Base-by-base conservation (phyloP, 2,329 filamentous ascomycete species). In the Myriangium duriaei region DNA sequence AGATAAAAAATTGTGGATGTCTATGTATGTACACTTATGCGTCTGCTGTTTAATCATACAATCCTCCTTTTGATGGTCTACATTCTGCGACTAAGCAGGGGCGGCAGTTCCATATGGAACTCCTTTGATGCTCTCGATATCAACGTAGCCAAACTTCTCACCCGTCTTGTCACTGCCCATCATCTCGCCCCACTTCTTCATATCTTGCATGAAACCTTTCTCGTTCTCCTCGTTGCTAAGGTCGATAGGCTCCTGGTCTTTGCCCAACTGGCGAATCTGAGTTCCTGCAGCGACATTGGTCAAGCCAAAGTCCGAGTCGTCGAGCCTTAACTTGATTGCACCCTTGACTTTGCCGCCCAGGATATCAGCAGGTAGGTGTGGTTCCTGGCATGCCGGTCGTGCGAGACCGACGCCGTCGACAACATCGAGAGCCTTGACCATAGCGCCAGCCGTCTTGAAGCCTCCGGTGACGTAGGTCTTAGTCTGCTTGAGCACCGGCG, bases 351-450 rank as follows among this genome's bases (percentile, higher is more conserved):
- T 61, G 9, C 67, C 66, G 1, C 57, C 50, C 0, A 74, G 50
- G 2, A 71, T 62, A 12, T 67, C 58, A 32, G 53, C 56, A 30
- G 60, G 58, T 1, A 72, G 50, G 7, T 55, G 54, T 1, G 63
- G 63, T 47, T 77, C 72, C 47, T 72, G 67, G 33, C 62, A 64
- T 0, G 68, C 49, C 0, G 72, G 63, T 6, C 72, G 63, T 0
- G 60, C 76, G 13, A 80, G 57, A 0, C 75, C 75, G 6, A 79
- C 60, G 13, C 75, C 74, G 46, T 79, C 67, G 3, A 79, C 69
- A 0, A 64, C 63, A 2, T 69, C 48, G 2, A 79, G 59, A 0
- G 71, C 73, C n/a, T 62, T 56, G 11, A 71, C 66, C 74, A 79
- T 77, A 2, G 66, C 75, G 13, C 56, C 58, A 0, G 62, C 65